phyloP scores from a whole-genome alignment of 2,329 filamentous ascomycete genomes.

The Geosmithia putterillii region DNA sequence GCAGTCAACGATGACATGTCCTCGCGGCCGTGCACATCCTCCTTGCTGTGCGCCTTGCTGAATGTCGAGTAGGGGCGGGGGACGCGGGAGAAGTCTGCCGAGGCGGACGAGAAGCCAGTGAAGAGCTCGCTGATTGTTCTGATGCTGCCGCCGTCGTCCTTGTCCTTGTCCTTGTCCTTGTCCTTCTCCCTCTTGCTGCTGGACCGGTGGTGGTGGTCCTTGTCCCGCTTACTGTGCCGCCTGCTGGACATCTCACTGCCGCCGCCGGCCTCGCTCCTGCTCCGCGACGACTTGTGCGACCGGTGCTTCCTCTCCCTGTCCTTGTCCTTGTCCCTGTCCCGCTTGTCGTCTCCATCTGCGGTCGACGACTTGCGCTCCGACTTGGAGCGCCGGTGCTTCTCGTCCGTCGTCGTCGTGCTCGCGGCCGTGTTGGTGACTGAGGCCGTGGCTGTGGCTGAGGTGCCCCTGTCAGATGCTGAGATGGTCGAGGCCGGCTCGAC shows the following conservation, averaged over 20 bases:
- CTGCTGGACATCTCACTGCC: constrained; percentile 26
- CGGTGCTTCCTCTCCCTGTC: constrained; percentile 10
- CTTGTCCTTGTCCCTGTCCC: constrained; percentile 17
- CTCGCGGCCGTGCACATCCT: constrained; percentile 57
- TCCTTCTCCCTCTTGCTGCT: constrained; percentile 8
- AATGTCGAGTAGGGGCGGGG: constrained; percentile 67
- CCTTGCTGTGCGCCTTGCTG: constrained; percentile 86
- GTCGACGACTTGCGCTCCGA: constrained; percentile 22
- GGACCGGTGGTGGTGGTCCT: constrained; percentile 5
- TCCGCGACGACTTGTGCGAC: constrained; percentile 22
- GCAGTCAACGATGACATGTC: constrained; percentile 22
- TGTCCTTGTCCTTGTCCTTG: constrained; percentile 11
- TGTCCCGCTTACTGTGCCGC: constrained; percentile 9
- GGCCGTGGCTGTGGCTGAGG: constrained; percentile 7
- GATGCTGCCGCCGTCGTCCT: constrained; percentile 4
- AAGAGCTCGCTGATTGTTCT: constrained; percentile 36
- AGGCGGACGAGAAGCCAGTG: constrained; percentile 28
- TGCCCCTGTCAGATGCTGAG: neutral
- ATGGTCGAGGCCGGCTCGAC: constrained; percentile 1
- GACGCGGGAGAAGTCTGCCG: constrained; percentile 28
- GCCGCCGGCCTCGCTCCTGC: constrained; percentile 20
- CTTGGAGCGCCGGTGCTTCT: constrained; percentile 23
- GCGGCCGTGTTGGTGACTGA: constrained; percentile 6
- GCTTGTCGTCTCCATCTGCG: constrained; percentile 16
- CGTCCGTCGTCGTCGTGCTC: constrained; percentile 15